These are phyloP conservation scores for Xylariales sp. DNA, from an alignment of 2,329 filamentous ascomycete species.

Conservation along the genomic window DNA sequence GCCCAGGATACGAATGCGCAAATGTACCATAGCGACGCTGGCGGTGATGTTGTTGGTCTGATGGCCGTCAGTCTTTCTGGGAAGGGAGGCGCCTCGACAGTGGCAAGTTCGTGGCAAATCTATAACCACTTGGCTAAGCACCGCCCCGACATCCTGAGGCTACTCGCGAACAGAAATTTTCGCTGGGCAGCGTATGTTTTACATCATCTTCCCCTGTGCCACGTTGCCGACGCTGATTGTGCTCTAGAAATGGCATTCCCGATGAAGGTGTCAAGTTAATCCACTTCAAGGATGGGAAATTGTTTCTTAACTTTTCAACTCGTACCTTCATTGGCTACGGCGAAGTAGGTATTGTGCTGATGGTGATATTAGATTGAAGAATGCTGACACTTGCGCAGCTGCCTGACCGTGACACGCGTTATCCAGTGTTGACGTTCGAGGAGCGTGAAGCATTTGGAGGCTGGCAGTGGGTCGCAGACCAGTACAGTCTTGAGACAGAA, in stretches of 20 bases:
- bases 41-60: neutral
- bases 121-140: conserved; percentile 2
- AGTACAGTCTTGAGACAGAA: conserved; percentile 1
- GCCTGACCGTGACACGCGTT: neutral
- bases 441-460: conserved; percentile 1
- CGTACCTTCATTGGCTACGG: conserved; percentile 1
- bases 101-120: conserved; percentile 1
- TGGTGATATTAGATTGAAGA: neutral
- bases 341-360: neutral
- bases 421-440: neutral
- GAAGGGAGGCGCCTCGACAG: neutral
- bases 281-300: neutral
- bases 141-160: conserved; percentile 1
- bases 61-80: conserved; percentile 2
- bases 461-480: conserved; percentile 2
- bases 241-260: neutral
- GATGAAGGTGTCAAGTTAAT: conserved; percentile 1
- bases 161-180: neutral
- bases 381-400: neutral
- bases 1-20: neutral
- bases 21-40: conserved; percentile 1
- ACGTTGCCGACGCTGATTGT: neutral
- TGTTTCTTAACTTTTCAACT: conserved; percentile 2
- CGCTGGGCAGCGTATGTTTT: neutral
- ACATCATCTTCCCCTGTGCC: too few species aligned